These are phyloP conservation scores for Erodium chrysanthum DNA, from an alignment of 441 rosid species.

Conservation along the genomic window DNA sequence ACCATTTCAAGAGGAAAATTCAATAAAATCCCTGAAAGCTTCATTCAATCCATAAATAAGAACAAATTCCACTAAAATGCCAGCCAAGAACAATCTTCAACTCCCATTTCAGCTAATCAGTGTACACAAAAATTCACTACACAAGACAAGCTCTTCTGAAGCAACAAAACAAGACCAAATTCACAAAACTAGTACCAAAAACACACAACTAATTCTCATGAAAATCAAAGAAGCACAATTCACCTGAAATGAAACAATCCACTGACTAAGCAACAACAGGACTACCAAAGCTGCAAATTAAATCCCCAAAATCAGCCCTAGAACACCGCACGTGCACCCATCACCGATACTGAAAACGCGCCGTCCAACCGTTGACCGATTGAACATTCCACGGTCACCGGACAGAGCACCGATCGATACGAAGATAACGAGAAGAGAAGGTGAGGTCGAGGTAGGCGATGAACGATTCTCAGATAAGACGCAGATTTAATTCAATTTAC, in stretches of 20 bases:
- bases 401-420: not conserved
- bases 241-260: not conserved
- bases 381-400: not conserved
- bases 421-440: not conserved
- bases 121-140: not conserved
- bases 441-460: not conserved
- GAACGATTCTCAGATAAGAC: not conserved
- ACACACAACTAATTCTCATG: not conserved
- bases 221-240: not conserved
- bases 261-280: not conserved
- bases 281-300: not conserved
- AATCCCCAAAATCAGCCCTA: not conserved
- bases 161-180: not conserved
- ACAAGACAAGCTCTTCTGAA: not conserved
- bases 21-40: not conserved
- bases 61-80: not conserved
- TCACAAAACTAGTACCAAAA: not conserved
- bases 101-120: not conserved
- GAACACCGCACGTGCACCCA: not conserved
- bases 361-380: not conserved
- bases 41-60: not conserved
- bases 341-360: not conserved
- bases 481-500: no score
- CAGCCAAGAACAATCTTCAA: not conserved
- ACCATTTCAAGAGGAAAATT: not conserved